phyloP scores from a whole-genome alignment of 2,329 filamentous ascomycete genomes.

The Penicillium sp. region DNA sequence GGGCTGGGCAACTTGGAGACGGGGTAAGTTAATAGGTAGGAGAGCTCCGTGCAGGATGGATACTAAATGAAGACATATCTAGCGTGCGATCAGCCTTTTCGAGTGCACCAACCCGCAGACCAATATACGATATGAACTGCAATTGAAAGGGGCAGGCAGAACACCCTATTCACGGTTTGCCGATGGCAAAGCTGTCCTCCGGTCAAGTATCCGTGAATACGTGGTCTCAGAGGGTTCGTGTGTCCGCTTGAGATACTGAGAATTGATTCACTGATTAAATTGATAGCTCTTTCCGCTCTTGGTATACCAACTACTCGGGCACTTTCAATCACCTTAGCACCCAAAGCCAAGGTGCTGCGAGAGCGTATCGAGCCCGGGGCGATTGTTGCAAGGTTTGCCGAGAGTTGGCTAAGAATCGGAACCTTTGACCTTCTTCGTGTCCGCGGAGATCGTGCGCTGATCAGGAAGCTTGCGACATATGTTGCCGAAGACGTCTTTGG shows the following conservation, averaged over 20 bases:
- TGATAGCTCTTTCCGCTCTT: slow-evolving; percentile 66
- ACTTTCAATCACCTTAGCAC: slow-evolving; percentile 73
- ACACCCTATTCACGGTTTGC: slow-evolving; percentile 96
- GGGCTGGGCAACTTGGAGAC: slow-evolving; percentile 94
- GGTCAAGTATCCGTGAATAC: slow-evolving; percentile 91
- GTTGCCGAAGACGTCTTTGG: slow-evolving; percentile 81
- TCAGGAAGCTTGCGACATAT: slow-evolving; percentile 73
- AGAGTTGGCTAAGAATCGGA: slow-evolving; percentile 88
- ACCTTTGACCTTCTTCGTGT: slow-evolving; percentile 90
- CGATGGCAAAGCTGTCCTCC: slow-evolving; percentile 87
- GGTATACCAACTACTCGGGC: slow-evolving; percentile 83
- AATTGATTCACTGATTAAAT: background rate
- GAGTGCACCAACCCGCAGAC: slow-evolving; percentile 74
- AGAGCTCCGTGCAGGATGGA: background rate
- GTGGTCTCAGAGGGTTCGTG: slow-evolving; percentile 73
- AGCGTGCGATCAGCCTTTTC: slow-evolving; percentile 85
- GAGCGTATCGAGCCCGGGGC: slow-evolving; percentile 85
- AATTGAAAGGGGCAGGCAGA: slow-evolving; percentile 87
- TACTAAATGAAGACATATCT: slow-evolving; percentile 10
- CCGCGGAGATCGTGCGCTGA: slow-evolving; percentile 70
- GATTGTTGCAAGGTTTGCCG: slow-evolving; percentile 86
- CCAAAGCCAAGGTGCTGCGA: slow-evolving; percentile 67
- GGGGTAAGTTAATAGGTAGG: slow-evolving; percentile 48
- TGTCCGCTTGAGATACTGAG: background rate
- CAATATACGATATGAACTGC: slow-evolving; percentile 76